These are phyloP conservation scores for Lepidopterella palustris DNA, from an alignment of 495 filamentous ascomycete genomes.

Conservation along the genomic window DNA sequence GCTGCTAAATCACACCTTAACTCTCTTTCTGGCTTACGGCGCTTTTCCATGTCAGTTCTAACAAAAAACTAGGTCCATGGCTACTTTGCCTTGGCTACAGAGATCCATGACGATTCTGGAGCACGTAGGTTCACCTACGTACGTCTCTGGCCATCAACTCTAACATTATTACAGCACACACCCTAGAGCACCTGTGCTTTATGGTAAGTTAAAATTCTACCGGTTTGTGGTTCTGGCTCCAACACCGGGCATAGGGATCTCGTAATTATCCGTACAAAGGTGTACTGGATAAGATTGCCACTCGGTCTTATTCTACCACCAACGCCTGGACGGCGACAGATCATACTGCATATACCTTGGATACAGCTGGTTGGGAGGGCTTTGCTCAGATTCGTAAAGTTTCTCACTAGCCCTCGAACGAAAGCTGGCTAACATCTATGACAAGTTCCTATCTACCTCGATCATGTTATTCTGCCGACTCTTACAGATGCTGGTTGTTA, in stretches of 20 bases:
- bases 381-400: constrained; percentile 67
- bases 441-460: constrained; percentile 79
- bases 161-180: constrained; percentile 53
- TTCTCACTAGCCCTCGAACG: neutral
- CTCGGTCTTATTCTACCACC: constrained; percentile 83
- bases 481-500: constrained; percentile 88
- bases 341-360: constrained; percentile 92
- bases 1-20: too few species aligned
- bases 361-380: constrained; percentile 93
- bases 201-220: constrained; percentile 47
- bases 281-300: constrained; percentile 86
- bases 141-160: neutral
- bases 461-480: constrained; percentile 86
- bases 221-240: neutral
- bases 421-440: neutral
- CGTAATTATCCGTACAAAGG: constrained; percentile 92
- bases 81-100: constrained; percentile 91
- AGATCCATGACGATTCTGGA: constrained; percentile 95
- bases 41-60: too few species aligned
- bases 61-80: constrained; percentile 57
- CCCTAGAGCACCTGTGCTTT: constrained; percentile 91
- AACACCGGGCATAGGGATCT: constrained; percentile 57
- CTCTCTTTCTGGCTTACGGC: neutral
- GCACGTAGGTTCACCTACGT: constrained; percentile 44
- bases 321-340: constrained; percentile 96